phyloP scores from a whole-genome alignment of 768 basidiomycete species.

The Chlorophyllum brunneum region DNA sequence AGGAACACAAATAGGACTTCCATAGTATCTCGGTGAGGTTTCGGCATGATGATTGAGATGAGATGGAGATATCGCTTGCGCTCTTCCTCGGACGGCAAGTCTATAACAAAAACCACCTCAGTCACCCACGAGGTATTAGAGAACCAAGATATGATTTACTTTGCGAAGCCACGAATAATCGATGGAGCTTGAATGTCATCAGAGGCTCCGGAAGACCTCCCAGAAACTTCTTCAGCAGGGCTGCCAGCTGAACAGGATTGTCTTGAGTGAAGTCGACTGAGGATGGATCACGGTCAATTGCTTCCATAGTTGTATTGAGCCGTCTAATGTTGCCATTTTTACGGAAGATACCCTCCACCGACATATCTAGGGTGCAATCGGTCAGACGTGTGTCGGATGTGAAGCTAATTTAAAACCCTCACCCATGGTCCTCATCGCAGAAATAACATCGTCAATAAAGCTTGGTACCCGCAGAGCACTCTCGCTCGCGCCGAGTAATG shows the following conservation, averaged over 20 bases:
- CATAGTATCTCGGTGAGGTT: constrained; percentile 93
- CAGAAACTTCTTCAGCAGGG: constrained; percentile 94
- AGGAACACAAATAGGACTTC: constrained; percentile 98
- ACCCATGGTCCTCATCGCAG: constrained; percentile 99
- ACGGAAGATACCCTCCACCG: constrained; percentile 96
- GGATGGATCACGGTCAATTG: constrained; percentile 90
- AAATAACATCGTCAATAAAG: constrained; percentile 97
- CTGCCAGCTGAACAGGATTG: constrained; percentile 96
- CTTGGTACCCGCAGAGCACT: constrained; percentile 87
- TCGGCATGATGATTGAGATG: constrained; percentile 82
- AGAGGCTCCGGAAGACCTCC: constrained; percentile 95
- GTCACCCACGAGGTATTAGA: background rate
- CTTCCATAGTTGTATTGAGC: constrained; percentile 85
- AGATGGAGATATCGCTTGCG: constrained; percentile 83
- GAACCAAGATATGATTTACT: constrained; percentile 45
- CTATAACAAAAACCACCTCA: constrained; percentile 35
- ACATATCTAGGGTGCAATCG: constrained; percentile 72
- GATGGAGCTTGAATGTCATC: constrained; percentile 91
- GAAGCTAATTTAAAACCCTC: constrained; percentile 10
- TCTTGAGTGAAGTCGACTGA: constrained; percentile 91
- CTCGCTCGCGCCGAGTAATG: constrained; percentile 83
- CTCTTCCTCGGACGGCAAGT: constrained; percentile 68
- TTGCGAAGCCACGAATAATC: constrained; percentile 83
- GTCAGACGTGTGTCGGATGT: constrained; percentile 5
- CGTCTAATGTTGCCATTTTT: constrained; percentile 97